Percentiles rank a stretch among this genome's conserved stretches.
phyloP scores from a whole-genome alignment of 208 protist species.

The Tritrichomonas foetus region DNA sequence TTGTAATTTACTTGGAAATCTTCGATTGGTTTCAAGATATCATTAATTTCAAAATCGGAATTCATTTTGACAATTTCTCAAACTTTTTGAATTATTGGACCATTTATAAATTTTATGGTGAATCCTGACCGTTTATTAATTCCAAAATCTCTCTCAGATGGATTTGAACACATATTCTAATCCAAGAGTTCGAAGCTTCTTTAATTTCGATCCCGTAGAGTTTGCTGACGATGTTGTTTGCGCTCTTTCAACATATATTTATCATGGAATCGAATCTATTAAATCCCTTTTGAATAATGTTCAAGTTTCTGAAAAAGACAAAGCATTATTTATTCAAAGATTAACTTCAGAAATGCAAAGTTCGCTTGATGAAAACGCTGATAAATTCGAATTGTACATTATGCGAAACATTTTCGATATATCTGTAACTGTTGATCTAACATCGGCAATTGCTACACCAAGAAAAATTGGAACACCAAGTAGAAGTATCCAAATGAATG shows the following conservation, averaged over 20 bases:
- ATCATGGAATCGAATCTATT: not conserved
- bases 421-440: not conserved
- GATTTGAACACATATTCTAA: too few species aligned
- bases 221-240: not conserved
- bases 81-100: too few species aligned
- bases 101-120: too few species aligned
- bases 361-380: not conserved
- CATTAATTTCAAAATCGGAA: not conserved
- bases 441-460: too few species aligned
- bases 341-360: not conserved
- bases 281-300: not conserved
- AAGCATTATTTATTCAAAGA: not conserved
- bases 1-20: not conserved
- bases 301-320: not conserved
- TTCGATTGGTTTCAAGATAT: not conserved
- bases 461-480: too few species aligned
- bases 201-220: conserved; percentile 8
- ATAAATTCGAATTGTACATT: conserved; percentile 13
- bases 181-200: not conserved
- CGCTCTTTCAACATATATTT: not conserved
- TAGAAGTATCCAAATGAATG: too few species aligned
- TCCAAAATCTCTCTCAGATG: too few species aligned
- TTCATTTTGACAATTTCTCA: too few species aligned
- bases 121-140: too few species aligned
- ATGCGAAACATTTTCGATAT: conserved; percentile 21